These are phyloP conservation scores for Naumovozyma dairenensis DNA, from an alignment of 805 yeast species.

Conservation along the genomic window DNA sequence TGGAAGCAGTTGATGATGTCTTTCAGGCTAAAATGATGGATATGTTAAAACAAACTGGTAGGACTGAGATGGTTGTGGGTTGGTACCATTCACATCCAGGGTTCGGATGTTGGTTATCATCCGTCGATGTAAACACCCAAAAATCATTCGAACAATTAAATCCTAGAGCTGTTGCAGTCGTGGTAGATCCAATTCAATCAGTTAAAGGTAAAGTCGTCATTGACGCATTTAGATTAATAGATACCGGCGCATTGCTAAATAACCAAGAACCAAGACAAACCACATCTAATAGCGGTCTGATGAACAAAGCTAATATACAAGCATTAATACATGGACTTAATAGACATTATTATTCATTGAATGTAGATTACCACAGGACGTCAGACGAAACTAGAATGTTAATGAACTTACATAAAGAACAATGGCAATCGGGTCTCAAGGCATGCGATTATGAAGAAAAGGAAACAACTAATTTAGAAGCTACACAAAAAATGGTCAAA, in stretches of 20 bases:
- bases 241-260: conserved; percentile 78
- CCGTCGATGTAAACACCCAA: conserved; percentile 95
- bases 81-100: conserved; percentile 99
- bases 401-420: conserved; percentile 84
- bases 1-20: conserved; percentile 98
- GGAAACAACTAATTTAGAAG: conserved; percentile 64
- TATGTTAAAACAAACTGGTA: conserved; percentile 97
- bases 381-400: conserved; percentile 88
- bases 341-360: conserved; percentile 91
- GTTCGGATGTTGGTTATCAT: conserved; percentile 98
- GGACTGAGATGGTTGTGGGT: conserved; percentile 98
- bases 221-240: conserved; percentile 93
- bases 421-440: conserved; percentile 89
- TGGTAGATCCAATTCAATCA: conserved; percentile 95
- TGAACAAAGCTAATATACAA: conserved; percentile 93
- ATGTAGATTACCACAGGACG: conserved; percentile 90
- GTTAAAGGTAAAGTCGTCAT: conserved; percentile 98
- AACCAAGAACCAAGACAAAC: conserved; percentile 98
- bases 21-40: conserved; percentile 99
- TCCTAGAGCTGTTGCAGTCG: conserved; percentile 95
- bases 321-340: conserved; percentile 95
- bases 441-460: conserved; percentile 67
- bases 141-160: conserved; percentile 95
- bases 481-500: conserved; percentile 71
- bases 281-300: conserved; percentile 88